Evolutionary conservation across 2,329 filamentous ascomycete species (phyloP).

Genomic region (Colletotrichum tanaceti): DNA sequence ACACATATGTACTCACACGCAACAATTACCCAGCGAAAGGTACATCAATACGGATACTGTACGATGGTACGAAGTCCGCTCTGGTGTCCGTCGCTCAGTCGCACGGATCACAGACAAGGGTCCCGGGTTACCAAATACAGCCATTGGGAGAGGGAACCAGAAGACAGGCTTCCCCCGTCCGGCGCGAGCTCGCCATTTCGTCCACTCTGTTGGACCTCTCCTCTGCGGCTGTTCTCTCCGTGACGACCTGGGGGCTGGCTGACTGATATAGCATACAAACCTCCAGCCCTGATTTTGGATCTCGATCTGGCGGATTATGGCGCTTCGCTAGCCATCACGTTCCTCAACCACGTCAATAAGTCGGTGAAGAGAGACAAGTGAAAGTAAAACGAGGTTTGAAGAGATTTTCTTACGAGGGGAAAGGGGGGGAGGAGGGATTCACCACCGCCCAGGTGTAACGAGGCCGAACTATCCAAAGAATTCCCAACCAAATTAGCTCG

Average conservation of each 20-base stretch:
- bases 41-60: neutral
- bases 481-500: constrained; percentile 33
- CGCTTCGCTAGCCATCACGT: constrained; percentile 27
- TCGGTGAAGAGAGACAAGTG: constrained; percentile 33
- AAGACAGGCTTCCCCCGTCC: constrained; percentile 37
- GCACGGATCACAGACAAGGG: constrained; percentile 25
- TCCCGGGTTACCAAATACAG: constrained; percentile 22
- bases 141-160: constrained; percentile 6
- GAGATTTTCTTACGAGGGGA: neutral
- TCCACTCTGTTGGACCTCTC: neutral
- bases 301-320: constrained; percentile 24
- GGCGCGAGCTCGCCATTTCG: constrained; percentile 19
- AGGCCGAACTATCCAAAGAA: constrained; percentile 16
- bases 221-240: neutral
- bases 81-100: neutral
- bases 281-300: constrained; percentile 35
- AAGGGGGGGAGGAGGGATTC: too few relatives aligned
- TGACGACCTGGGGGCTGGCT: constrained; percentile 18
- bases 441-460: neutral
- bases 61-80: neutral
- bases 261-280: constrained; percentile 33
- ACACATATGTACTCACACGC: neutral
- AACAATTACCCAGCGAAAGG: neutral
- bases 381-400: neutral
- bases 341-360: constrained; percentile 33